Base-by-base conservation (phyloP, 2,329 filamentous ascomycete genomes). In the Ophiostoma angusticollis region DNA sequence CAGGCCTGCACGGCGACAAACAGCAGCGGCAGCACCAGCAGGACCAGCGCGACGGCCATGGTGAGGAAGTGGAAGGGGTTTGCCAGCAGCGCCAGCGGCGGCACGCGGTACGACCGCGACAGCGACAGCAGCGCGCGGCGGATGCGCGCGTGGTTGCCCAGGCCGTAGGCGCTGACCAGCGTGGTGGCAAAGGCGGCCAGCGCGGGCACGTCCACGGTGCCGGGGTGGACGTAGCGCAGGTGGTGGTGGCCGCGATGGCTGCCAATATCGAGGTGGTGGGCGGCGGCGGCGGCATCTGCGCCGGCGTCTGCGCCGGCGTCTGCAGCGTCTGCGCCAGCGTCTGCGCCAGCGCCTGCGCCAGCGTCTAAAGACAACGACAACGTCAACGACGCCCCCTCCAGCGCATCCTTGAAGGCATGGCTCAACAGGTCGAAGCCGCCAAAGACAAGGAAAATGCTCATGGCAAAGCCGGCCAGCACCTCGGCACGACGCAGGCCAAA, bases 61-160 rank as follows among this genome's bases (percentile, higher is more conserved):
- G 91, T 96, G 18, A 98, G 71, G 54, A 95, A 86, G 61, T 98
- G 91, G 40, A 87, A 91, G 0, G 91, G 91, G 57, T 96, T 98
- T 49, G 83, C 86, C 40, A 96, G 69, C n/a, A 95, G 9, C 11
- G 39, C 31, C 30, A 45, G 9, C 3, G 31, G 5, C 5, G 28
- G 18, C 11, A 27, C 39, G 14, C 29, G 29, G 23, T 17, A 18
- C 17, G 39, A 18, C 14, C 94, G 69, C 21, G 78, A 79, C 27
- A 46, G 44, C 27, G 47, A 28, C 35, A 49, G 17, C 80, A 94
- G 91, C 35, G 87, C 80, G 55, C 85, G 86, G 46, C 86, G 84
- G 49, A 98, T 95, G 35, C 91, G 78, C 6, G 83, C 80, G 57
- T 95, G 89, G 54, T 96, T 96, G 55, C 82, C 80, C 34, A 96